phyloP scores from a whole-genome alignment of 129 eudicot genomes.

The Centrapalus pauciflorus region DNA sequence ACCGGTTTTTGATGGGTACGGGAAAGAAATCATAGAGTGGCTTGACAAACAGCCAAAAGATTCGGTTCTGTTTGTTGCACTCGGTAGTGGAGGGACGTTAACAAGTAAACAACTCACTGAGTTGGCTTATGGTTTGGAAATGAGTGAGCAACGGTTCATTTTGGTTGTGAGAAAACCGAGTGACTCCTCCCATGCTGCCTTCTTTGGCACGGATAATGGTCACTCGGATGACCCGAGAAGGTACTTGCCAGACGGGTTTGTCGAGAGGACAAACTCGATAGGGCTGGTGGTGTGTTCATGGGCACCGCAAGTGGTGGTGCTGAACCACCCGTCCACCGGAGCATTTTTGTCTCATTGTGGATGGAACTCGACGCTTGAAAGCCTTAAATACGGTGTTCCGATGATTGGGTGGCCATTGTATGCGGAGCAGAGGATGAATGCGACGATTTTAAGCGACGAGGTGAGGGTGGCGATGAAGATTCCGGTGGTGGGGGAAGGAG shows the following conservation, averaged over 20 bases:
- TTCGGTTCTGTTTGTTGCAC: constrained; percentile 41
- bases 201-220: constrained; percentile 24
- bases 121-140: constrained; percentile 49
- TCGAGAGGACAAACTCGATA: constrained; percentile 27
- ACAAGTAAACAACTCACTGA: constrained; percentile 40
- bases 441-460: constrained; percentile 36
- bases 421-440: constrained; percentile 65
- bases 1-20: not conserved
- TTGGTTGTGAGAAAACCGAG: constrained; percentile 38
- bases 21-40: constrained; percentile 29
- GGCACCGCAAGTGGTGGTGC: constrained; percentile 52
- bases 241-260: constrained; percentile 54
- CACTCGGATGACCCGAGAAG: constrained; percentile 2
- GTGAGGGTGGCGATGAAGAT: constrained; percentile 42
- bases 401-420: constrained; percentile 59
- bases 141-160: constrained; percentile 48
- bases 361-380: constrained; percentile 57
- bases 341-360: constrained; percentile 60
- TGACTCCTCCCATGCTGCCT: constrained; percentile 13
- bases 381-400: constrained; percentile 53
- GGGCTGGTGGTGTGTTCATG: constrained; percentile 51
- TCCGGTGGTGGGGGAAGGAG: constrained; percentile 14
- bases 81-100: constrained; percentile 58
- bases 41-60: constrained; percentile 40
- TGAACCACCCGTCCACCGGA: constrained; percentile 38